phyloP scores from a whole-genome alignment of 1,139 yeast species.

The Magnusiomyces sp. region DNA sequence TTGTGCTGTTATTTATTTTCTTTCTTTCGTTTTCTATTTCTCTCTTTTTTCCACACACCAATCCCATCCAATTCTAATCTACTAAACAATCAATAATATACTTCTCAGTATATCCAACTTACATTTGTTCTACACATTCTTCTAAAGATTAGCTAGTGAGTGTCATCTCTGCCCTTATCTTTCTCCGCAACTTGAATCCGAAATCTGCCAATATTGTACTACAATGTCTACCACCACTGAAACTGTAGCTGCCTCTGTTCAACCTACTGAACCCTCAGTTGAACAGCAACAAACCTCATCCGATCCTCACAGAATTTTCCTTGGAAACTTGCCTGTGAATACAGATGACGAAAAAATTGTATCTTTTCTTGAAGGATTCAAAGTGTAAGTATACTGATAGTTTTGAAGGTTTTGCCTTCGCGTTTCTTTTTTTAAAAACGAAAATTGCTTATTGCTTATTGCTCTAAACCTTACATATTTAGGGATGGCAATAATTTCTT shows the following conservation, averaged over 20 bases:
- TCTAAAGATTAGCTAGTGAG: slow-evolving; percentile 4
- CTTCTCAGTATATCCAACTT: not conserved
- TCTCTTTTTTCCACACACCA: not conserved
- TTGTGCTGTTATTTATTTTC: not conserved
- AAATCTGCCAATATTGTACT: not conserved
- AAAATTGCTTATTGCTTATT: not conserved
- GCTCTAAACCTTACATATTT: not conserved
- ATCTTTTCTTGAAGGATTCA: slow-evolving; percentile 23
- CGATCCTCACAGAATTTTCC: slow-evolving; percentile 18
- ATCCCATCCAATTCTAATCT: slow-evolving; percentile 1
- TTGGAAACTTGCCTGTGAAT: slow-evolving; percentile 30
- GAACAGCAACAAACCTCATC: not conserved
- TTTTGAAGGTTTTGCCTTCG: not conserved
- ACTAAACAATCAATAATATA: not conserved
- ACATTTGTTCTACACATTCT: not conserved
- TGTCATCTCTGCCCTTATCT: slow-evolving; percentile 2
- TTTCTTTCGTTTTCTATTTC: not conserved
- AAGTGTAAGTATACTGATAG: slow-evolving; percentile 25
- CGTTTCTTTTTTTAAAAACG: not conserved
- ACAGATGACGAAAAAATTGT: slow-evolving; percentile 23
- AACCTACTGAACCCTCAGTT: not conserved
- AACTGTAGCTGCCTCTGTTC: not conserved
- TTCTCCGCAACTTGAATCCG: not conserved
- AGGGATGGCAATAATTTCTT: not conserved
- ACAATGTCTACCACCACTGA: slow-evolving; percentile 5